Conservation (phyloP, 202 grass and related monocot genomes). For the Zizania palustris region DNA sequence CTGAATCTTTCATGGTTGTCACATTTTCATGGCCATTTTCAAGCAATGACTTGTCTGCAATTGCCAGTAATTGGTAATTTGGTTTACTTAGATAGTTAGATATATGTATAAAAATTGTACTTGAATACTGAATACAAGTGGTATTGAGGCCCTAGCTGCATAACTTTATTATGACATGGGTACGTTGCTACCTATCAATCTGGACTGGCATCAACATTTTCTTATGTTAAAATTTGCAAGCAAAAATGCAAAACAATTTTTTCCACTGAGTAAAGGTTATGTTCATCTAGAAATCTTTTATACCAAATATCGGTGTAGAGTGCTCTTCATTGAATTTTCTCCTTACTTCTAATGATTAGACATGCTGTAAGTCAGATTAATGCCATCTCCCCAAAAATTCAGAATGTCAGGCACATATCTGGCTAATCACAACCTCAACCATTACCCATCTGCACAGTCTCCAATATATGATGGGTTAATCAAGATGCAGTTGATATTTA, state of each 20-base stretch:
- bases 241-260: too few relatives aligned
- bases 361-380: neutral
- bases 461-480: neutral
- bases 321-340: neutral
- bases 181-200: neutral
- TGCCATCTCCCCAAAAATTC: neutral
- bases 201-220: neutral
- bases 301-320: neutral
- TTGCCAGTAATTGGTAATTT: neutral
- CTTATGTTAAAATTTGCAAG: too few relatives aligned
- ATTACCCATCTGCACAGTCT: neutral
- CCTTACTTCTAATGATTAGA: neutral
- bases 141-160: too few relatives aligned
- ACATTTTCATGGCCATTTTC: conserved; percentile 5
- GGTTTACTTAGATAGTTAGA: neutral
- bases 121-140: neutral
- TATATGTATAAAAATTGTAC: neutral
- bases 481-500: too few relatives aligned
- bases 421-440: neutral
- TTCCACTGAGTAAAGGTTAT: neutral
- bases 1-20: conserved; percentile 11
- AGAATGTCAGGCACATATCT: neutral
- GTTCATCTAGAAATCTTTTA: neutral
- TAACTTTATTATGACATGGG: too few relatives aligned
- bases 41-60: conserved; percentile 5